Evolutionary conservation across 2,329 filamentous ascomycete genomes (phyloP).

Genomic region (Cladosporium phlei): DNA sequence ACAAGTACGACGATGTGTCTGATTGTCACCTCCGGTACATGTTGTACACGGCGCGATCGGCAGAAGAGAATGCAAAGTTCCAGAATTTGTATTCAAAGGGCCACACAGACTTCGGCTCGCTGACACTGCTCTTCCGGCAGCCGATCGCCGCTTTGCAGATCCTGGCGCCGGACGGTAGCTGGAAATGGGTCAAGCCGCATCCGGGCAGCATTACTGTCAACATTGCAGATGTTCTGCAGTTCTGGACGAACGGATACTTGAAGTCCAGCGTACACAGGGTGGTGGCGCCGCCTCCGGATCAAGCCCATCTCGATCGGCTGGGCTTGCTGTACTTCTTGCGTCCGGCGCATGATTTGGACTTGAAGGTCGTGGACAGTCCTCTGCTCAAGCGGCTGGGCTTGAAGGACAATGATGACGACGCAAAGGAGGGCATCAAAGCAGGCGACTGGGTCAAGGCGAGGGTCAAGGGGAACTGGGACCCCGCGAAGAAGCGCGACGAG

Average conservation of each 20-base stretch:
- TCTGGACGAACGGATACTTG: conserved; percentile 40
- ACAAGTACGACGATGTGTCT: conserved; percentile 48
- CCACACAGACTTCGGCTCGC: conserved; percentile 41
- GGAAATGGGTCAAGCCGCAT: conserved; percentile 40
- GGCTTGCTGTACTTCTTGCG: conserved; percentile 42
- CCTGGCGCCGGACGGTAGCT: conserved; percentile 31
- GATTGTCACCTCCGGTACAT: conserved; percentile 30
- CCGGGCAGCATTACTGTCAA: conserved; percentile 40
- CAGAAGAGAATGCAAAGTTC: conserved; percentile 27
- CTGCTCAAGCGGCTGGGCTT: conserved; percentile 23
- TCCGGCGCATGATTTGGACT: conserved; percentile 24
- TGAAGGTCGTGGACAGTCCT: conserved; percentile 28
- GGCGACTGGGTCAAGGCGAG: conserved; percentile 27
- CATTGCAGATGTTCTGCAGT: conserved; percentile 37
- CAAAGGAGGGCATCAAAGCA: conserved; percentile 24
- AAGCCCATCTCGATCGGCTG: conserved; percentile 41
- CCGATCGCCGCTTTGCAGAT: conserved; percentile 40
- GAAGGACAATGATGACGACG: conserved; percentile 17
- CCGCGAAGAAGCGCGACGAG: conserved; percentile 14
- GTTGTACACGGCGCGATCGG: conserved; percentile 27
- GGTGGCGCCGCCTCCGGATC: conserved; percentile 45
- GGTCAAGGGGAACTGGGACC: conserved; percentile 27
- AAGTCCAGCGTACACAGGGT: conserved; percentile 51
- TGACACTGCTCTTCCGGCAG: conserved; percentile 43
- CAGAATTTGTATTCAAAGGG: conserved; percentile 29